These are phyloP conservation scores for Pseudonitzschia multiseries DNA, from an alignment of 108 stramenopile genomes.

Conservation along the genomic window DNA sequence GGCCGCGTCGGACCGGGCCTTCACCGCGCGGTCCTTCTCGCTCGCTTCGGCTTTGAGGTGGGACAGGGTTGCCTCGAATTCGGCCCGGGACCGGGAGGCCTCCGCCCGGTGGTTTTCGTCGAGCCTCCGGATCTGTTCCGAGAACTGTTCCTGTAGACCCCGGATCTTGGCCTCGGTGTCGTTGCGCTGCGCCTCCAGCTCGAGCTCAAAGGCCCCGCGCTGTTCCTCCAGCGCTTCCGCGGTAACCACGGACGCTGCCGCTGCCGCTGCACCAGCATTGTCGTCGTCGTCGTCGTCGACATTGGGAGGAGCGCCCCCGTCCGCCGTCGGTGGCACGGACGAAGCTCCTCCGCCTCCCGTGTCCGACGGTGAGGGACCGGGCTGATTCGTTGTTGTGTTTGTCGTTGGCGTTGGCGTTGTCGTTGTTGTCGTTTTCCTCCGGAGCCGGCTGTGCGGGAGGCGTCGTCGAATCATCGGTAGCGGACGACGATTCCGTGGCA, in stretches of 20 bases:
- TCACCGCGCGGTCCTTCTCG: neutral
- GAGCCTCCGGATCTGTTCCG: slow-evolving; percentile 75
- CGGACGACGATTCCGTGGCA: no score
- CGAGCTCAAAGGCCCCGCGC: neutral
- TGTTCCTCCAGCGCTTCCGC: neutral
- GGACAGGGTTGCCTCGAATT: slow-evolving; percentile 31
- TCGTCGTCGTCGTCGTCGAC: neutral
- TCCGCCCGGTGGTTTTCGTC: slow-evolving; percentile 73
- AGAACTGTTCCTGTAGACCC: slow-evolving; percentile 61
- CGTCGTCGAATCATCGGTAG: no score
- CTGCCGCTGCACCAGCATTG: neutral
- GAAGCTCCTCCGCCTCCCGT: no score
- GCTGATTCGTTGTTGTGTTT: no score
- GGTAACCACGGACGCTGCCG: neutral
- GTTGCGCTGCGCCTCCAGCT: slow-evolving; percentile 2
- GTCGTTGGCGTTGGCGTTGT: no score
- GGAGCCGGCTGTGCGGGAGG: no score
- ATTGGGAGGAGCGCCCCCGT: neutral
- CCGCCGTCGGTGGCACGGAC: neutral
- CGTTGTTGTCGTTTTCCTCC: no score
- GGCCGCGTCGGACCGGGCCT: slow-evolving; percentile 32
- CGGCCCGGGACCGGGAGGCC: slow-evolving; percentile 46
- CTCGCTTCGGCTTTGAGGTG: slow-evolving; percentile 4
- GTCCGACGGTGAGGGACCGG: no score
- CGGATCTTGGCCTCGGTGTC: slow-evolving; percentile 15